Base-by-base conservation (phyloP, 2,329 filamentous ascomycete species). In the Nemania sp. region DNA sequence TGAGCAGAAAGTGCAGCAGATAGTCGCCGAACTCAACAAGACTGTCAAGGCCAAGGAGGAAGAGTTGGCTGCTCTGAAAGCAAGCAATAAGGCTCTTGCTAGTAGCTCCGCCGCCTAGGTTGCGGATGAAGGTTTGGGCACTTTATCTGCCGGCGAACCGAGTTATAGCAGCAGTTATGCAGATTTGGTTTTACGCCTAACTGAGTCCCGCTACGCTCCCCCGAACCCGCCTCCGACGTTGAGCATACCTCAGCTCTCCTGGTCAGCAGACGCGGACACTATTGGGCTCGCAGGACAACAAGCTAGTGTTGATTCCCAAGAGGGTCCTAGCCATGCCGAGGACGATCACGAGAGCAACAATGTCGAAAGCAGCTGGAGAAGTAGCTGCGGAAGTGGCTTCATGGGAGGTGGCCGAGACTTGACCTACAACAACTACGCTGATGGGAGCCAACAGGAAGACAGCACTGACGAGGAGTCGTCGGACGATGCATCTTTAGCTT, bases 31-130 rank as follows among this genome's bases (percentile, higher is more conserved):
- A 69, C 81, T 88, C 64, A 83, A 84, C 67, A 82, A 80, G 64
- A 81, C 85, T 75, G 81, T 89, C 59, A 86, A 85, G 74, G 79
- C 82, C 54, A 89, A 90, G 76, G 89, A 89, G 74, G 81, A 83
- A 55, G 78, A 81, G 65, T 76, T 90, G 55, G 76, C 83, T 29
- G 81, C 81, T 58, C 79, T 90, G 49, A 90, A 88, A 78, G 82
- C 80, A 40, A 83, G 81, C 65, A 79, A 87, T 58, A 74, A 77
- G 45, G 82, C 83, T n/a, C 75, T 58, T 50, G 57, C 60, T 46
- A 17, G 53, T 56, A 59, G 32, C 48, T 54, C 61, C 11, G 51
- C 61, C 53, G 67, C 67, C 52, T 72, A 71, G 70, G 45, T 25
- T 48, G 64, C 59, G 60, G 47, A 18, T 4, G 17, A 59, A 43